Base-by-base conservation (phyloP, 1,284 basidiomycete genomes). In the Chondrostereum purpureum region DNA sequence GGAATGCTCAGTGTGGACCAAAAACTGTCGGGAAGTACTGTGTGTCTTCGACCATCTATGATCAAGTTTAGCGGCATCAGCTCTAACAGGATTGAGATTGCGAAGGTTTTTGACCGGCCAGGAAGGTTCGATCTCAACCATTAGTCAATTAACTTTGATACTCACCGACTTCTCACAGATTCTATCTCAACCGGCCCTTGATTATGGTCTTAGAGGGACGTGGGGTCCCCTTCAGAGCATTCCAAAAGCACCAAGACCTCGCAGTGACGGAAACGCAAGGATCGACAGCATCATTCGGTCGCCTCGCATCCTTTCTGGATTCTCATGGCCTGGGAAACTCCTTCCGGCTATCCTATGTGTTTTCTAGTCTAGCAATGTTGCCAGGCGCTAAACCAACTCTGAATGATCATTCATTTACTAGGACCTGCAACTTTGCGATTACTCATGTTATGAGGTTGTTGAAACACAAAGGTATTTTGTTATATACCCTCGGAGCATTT, bases 121-220 rank as follows among this genome's bases (percentile, higher is more conserved):
- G 70, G 73, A 10, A 60, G 62, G 10, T 81, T 70, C 27, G 48
- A 45, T 13, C 14, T 39, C 16, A n/a, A 21, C 13, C 22, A 16
- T 12, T 31, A 2, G 8, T 6, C 12, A 3, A 34, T 5, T 12
- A 16, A n/a, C 23, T 14, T 8, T 43, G 34, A 27, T 19, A 10
- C 11, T 24, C 12, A 12, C 3, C 12, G 2, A 5, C 17, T 2
- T 18, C 34, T 10, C 18, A 22, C 14, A 50, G 47, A 18, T 44
- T 69, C 50, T 83, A 71, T 52, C 67, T 86, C n/a, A 83, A 86
- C 50, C 66, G 82, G 1, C 82, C 82, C 0, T 62, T 87, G 14
- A 81, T 87, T 53, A 82, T 81, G 77, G 64, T 87, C n/a, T 61
- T 86, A 3, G 83, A 73, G 54, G 66, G 66, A 4, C 58, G 75